Conservation (phyloP, 306 rosid genomes). For the Ziziphus jujuba region DNA sequence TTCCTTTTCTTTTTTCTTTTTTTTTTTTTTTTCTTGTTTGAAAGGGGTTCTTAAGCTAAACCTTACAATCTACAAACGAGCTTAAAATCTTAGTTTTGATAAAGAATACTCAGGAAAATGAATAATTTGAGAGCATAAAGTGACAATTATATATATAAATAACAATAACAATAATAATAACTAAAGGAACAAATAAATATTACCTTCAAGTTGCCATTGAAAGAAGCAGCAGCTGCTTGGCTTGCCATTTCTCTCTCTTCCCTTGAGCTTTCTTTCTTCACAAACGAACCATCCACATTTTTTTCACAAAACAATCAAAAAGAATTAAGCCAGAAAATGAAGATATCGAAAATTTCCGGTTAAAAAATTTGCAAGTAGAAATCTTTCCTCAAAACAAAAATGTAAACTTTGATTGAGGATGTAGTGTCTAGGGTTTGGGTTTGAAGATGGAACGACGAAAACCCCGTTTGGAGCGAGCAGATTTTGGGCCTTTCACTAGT, state of each 20-base stretch:
- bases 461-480: too few species aligned
- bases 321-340: not conserved
- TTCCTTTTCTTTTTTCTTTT: too few species aligned
- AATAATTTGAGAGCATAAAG: not conserved
- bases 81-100: too few species aligned
- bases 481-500: too few species aligned
- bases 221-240: slow-evolving; percentile 37
- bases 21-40: too few species aligned
- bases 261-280: slow-evolving; percentile 13
- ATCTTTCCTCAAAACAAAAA: not conserved
- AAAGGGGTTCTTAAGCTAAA: not conserved
- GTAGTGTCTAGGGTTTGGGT: slow-evolving; percentile 1
- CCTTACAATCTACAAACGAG: not conserved
- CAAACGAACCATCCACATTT: slow-evolving; percentile 5
- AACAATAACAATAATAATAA: too few species aligned
- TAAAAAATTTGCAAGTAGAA: too few species aligned
- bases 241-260: slow-evolving; percentile 39
- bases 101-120: not conserved
- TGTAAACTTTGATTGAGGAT: slow-evolving; percentile 18
- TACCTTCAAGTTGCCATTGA: slow-evolving; percentile 52
- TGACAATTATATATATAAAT: too few species aligned
- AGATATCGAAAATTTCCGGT: not conserved
- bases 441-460: not conserved
- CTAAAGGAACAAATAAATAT: not conserved
- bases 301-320: slow-evolving; percentile 1